Evolutionary conservation across 2,329 filamentous ascomycete genomes (phyloP).

Genomic region (Scedosporium apiospermum): DNA sequence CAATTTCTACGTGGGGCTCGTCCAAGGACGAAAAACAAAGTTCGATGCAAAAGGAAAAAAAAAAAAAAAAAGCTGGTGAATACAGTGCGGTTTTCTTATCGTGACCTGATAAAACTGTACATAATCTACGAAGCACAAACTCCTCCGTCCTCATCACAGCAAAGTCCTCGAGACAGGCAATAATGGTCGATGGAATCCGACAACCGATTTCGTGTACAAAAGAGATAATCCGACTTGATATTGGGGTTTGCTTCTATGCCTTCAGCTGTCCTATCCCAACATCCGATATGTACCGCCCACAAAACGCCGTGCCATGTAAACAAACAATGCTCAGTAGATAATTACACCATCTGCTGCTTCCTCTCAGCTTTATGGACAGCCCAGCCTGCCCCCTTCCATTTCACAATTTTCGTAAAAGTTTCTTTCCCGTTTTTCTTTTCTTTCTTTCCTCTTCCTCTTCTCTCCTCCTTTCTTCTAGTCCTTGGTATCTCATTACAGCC

Average conservation of each 20-base stretch:
- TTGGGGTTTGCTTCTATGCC: background rate
- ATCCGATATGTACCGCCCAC: background rate
- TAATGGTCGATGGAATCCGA: too few relatives aligned
- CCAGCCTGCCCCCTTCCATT: background rate
- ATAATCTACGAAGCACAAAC: background rate
- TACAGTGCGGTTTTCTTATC: background rate
- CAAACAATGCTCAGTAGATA: constrained; percentile 1
- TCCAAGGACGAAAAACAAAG: background rate
- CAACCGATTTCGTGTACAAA: background rate
- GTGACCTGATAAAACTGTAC: background rate
- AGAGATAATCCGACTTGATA: background rate
- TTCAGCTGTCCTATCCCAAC: background rate
- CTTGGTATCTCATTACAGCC: background rate
- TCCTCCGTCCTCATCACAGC: background rate
- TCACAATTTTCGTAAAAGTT: background rate
- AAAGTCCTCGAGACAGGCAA: background rate
- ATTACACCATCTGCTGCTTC: background rate
- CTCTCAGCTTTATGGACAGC: background rate
- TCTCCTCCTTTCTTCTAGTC: background rate
- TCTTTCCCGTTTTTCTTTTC: background rate
- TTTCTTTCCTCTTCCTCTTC: background rate
- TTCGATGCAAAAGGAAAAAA: background rate
- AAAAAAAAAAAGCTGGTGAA: background rate
- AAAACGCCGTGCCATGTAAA: constrained; percentile 4
- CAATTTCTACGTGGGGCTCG: background rate